Percentiles rank a stretch among this genome's conserved stretches.
These are phyloP conservation scores for Candida insectalens DNA, from an alignment of 805 yeast genomes.

Conservation along the genomic window DNA sequence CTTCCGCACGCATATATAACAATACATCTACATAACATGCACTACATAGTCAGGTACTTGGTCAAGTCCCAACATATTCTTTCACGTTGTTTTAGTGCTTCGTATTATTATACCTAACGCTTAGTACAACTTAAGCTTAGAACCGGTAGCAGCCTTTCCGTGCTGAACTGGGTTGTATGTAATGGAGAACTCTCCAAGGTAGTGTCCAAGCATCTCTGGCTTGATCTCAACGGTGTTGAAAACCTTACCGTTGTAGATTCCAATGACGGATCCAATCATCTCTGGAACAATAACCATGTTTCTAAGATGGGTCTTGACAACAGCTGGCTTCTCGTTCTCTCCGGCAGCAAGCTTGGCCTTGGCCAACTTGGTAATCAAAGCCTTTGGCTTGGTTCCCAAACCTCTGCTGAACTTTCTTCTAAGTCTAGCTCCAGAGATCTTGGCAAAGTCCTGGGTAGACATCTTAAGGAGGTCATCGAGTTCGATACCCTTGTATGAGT, in stretches of 20 bases:
- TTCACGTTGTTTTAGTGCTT: too few relatives aligned
- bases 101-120: slow-evolving; percentile 3
- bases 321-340: slow-evolving; percentile 93
- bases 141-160: slow-evolving; percentile 48
- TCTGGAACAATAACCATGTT: slow-evolving; percentile 98
- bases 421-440: slow-evolving; percentile 96
- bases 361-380: slow-evolving; percentile 94
- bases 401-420: slow-evolving; percentile 99
- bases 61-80: too few relatives aligned
- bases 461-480: slow-evolving; percentile 87
- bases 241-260: slow-evolving; percentile 99
- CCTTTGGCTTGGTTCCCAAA: slow-evolving; percentile 89
- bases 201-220: slow-evolving; percentile 99
- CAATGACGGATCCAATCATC: slow-evolving; percentile 98
- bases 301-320: slow-evolving; percentile 98
- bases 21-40: too few relatives aligned
- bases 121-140: slow-evolving; percentile 28
- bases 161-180: slow-evolving; percentile 99
- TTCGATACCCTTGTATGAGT: slow-evolving; percentile 98
- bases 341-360: slow-evolving; percentile 88
- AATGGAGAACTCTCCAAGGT: slow-evolving; percentile 99
- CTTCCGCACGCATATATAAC: too few relatives aligned
- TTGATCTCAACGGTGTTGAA: slow-evolving; percentile 98
- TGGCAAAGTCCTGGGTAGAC: slow-evolving; percentile 94
- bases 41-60: too few relatives aligned